Percentiles rank a stretch among this genome's conserved stretches.
These are phyloP conservation scores for Posidonia oceanica DNA, from an alignment of 116 monocot species.

Conservation along the genomic window DNA sequence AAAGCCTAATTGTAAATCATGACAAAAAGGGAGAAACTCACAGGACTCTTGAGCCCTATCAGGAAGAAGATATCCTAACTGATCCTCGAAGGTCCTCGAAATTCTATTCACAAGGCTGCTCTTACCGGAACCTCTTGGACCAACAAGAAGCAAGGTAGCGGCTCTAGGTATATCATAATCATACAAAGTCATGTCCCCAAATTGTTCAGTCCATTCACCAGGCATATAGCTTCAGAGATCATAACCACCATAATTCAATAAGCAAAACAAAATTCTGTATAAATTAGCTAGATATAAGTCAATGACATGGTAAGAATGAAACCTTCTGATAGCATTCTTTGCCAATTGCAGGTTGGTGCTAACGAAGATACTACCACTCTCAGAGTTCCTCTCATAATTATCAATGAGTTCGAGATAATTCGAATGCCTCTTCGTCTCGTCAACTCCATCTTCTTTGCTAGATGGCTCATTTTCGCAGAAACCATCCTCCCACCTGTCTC, in stretches of 20 bases:
- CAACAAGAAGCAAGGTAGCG: conserved; percentile 47
- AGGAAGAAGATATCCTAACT: conserved; percentile 4
- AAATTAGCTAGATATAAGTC: neutral
- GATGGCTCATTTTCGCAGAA: neutral
- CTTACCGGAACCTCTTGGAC: conserved; percentile 55
- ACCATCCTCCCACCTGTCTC: too few species aligned
- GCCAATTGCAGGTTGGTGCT: neutral
- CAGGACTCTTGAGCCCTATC: conserved; percentile 41
- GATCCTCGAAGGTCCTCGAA: conserved; percentile 36
- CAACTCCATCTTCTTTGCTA: neutral
- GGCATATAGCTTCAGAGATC: conserved; percentile 38
- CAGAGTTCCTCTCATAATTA: conserved; percentile 1
- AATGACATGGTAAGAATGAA: neutral
- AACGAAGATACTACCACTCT: neutral
- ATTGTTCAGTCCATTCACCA: conserved; percentile 37
- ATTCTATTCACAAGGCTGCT: conserved; percentile 54
- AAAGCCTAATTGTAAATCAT: too few species aligned
- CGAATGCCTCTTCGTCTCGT: conserved; percentile 1
- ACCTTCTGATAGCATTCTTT: conserved; percentile 8
- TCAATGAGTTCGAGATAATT: neutral
- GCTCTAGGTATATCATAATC: conserved; percentile 36
- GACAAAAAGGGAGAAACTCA: conserved; percentile 10
- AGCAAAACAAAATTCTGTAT: neutral
- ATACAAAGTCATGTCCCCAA: conserved; percentile 7
- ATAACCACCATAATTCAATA: neutral